phyloP scores from a whole-genome alignment of 768 basidiomycete species.

The Lactifluus volemus region DNA sequence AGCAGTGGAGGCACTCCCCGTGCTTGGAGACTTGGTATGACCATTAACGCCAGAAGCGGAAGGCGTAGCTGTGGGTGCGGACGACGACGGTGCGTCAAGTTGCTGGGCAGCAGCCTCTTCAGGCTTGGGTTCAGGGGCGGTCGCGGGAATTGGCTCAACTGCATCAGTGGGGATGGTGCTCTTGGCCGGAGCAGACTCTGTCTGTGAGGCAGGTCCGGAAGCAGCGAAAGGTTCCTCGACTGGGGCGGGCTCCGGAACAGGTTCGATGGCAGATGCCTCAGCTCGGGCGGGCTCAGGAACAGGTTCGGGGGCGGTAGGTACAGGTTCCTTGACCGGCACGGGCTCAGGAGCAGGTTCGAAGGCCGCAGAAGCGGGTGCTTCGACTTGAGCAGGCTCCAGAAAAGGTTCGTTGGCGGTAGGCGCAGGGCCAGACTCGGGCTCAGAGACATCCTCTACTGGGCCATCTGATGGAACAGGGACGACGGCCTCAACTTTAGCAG shows the following conservation, averaged over 20 bases:
- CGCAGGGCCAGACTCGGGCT: not conserved
- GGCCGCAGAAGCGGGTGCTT: not conserved
- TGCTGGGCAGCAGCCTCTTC: not conserved
- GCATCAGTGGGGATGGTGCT: not conserved
- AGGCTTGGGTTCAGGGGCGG: conserved; percentile 1
- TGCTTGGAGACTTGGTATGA: conserved; percentile 7
- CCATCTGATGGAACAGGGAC: not conserved
- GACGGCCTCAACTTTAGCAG: not conserved
- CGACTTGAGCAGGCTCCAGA: not conserved
- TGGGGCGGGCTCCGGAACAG: not conserved
- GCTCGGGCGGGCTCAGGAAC: no score
- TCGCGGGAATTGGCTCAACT: not conserved
- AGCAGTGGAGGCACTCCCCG: conserved; percentile 1
- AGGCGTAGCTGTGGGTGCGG: not conserved
- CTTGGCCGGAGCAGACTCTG: not conserved
- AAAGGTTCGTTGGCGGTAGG: not conserved
- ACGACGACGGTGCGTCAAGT: not conserved
- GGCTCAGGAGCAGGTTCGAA: not conserved
- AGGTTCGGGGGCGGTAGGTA: not conserved
- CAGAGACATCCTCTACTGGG: not conserved
- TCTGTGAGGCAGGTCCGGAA: not conserved
- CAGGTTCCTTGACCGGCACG: not conserved
- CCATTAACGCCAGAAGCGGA: not conserved
- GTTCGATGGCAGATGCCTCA: not conserved
- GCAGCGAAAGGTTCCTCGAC: not conserved